These are phyloP conservation scores for Peronospora belbahrii DNA, from an alignment of 352 stramenopile genomes.

Conservation along the genomic window DNA sequence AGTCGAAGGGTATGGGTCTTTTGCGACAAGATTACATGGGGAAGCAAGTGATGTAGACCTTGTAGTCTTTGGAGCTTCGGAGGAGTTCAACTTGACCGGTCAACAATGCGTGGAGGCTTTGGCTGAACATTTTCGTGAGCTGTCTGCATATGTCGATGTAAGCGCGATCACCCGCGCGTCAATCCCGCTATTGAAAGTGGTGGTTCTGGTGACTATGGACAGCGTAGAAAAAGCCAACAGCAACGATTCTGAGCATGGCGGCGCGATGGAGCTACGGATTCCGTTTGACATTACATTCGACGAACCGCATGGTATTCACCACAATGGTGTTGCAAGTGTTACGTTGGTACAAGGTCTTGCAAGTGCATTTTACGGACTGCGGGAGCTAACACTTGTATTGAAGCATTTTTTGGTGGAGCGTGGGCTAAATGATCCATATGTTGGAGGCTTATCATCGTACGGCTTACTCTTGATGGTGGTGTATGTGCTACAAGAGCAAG, in stretches of 20 bases:
- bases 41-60: constrained; percentile 70
- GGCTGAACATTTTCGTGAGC: constrained; percentile 20
- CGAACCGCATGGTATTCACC: constrained; percentile 39
- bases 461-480: constrained; percentile 77
- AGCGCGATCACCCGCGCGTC: constrained; percentile 62
- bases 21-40: constrained; percentile 57
- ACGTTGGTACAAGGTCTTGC: constrained; percentile 58
- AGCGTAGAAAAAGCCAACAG: not conserved
- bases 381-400: constrained; percentile 79
- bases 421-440: constrained; percentile 84
- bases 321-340: constrained; percentile 73
- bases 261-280: constrained; percentile 25
- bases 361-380: constrained; percentile 65
- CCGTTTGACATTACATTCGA: constrained; percentile 85
- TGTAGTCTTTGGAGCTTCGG: constrained; percentile 63
- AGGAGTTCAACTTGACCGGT: constrained; percentile 34
- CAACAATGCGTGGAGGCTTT: constrained; percentile 47
- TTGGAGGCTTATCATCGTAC: constrained; percentile 87
- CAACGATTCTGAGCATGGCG: not conserved
- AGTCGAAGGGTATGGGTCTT: constrained; percentile 72
- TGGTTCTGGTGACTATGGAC: constrained; percentile 35
- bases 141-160: constrained; percentile 40
- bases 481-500: constrained; percentile 59
- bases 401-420: constrained; percentile 88
- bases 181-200: constrained; percentile 72